Conservation (phyloP, 495 filamentous ascomycete species). For the Aspergillus wentii region DNA sequence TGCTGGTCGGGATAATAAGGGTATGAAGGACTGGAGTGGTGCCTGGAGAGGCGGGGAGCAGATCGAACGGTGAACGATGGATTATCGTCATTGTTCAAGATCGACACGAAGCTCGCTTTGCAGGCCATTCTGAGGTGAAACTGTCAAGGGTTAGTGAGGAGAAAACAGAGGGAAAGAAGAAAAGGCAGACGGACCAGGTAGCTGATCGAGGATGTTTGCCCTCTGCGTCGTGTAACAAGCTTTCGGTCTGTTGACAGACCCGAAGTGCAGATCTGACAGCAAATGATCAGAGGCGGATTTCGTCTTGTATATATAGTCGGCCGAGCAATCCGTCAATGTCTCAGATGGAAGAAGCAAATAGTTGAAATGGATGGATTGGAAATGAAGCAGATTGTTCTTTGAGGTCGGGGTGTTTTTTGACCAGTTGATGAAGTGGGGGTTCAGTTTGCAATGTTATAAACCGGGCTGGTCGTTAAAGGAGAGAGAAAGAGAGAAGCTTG, state of each 20-base stretch:
- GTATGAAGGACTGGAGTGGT: constrained; percentile 26
- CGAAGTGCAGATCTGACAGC: constrained; percentile 23
- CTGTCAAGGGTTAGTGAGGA: constrained; percentile 16
- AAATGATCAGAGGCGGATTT: constrained; percentile 19
- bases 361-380: too few relatives aligned
- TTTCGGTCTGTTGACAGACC: constrained; percentile 25
- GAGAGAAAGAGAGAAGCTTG: too few relatives aligned
- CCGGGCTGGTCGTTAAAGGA: too few relatives aligned
- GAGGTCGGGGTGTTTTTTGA: too few relatives aligned
- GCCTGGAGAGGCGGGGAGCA: constrained; percentile 28
- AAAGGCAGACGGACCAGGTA: constrained; percentile 28
- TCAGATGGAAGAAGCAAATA: too few relatives aligned
- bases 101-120: constrained; percentile 39
- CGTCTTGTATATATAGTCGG: too few relatives aligned
- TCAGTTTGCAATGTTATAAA: too few relatives aligned
- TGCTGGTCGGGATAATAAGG: constrained; percentile 22
- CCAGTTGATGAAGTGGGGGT: too few relatives aligned
- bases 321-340: too few relatives aligned
- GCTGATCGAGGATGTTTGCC: constrained; percentile 38
- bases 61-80: constrained; percentile 45
- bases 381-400: too few relatives aligned
- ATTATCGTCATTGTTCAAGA: constrained; percentile 47
- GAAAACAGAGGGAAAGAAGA: constrained; percentile 3
- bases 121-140: constrained; percentile 33
- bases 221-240: constrained; percentile 30